Percentiles rank a stretch among this genome's conserved stretches.
Evolutionary conservation across 345 rosid genomes (phyloP).

Genomic region (Boechera divaricarpa): DNA sequence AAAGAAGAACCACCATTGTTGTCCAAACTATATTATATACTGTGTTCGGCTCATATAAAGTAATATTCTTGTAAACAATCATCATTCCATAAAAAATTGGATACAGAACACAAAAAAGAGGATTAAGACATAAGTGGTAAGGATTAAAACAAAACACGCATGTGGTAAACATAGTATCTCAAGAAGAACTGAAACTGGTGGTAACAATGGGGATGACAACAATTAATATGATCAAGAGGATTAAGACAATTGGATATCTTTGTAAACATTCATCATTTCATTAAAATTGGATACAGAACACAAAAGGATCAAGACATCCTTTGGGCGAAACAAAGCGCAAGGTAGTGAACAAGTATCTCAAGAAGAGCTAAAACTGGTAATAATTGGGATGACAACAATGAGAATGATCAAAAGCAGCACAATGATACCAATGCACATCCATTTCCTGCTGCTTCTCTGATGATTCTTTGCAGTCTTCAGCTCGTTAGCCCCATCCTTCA

Average conservation of each 20-base stretch:
- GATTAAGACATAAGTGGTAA: constrained; percentile 4
- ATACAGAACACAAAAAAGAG: constrained; percentile 10
- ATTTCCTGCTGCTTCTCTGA: constrained; percentile 80
- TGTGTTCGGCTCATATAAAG: constrained; percentile 11
- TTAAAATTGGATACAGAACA: constrained; percentile 7
- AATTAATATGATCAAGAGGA: constrained; percentile 61
- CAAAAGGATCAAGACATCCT: constrained; percentile 44
- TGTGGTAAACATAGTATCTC: constrained; percentile 24
- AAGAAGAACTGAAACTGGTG: constrained; percentile 71
- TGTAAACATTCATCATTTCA: constrained; percentile 30
- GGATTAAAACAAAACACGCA: not conserved
- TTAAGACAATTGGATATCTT: not conserved
- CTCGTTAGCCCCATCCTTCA: constrained; percentile 77
- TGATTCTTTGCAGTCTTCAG: constrained; percentile 72
- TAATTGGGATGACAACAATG: constrained; percentile 69
- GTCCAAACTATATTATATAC: constrained; percentile 19
- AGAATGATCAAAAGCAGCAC: constrained; percentile 74
- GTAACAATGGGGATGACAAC: constrained; percentile 63
- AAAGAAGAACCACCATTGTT: constrained; percentile 24
- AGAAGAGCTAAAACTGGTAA: constrained; percentile 77
- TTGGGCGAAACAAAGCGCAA: not conserved
- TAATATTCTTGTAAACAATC: constrained; percentile 25
- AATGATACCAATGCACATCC: constrained; percentile 73
- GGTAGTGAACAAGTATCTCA: constrained; percentile 40
- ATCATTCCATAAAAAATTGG: constrained; percentile 21